These are phyloP conservation scores for Ceratocystis eucalypticola DNA, from an alignment of 2,329 filamentous ascomycete genomes.

Conservation along the genomic window DNA sequence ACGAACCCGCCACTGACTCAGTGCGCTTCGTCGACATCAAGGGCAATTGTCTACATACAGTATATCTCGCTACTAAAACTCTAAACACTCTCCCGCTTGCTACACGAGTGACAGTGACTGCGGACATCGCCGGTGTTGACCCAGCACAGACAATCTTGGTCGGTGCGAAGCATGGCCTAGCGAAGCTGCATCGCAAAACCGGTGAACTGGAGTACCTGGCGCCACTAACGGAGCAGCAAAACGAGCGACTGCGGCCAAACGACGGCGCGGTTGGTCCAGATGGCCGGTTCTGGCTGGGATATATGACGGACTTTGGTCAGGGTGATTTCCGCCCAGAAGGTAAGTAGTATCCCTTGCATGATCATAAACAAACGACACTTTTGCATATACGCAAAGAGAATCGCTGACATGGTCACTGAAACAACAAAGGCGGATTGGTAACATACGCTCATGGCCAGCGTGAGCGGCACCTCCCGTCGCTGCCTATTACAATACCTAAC, in stretches of 20 bases:
- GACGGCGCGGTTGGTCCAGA: conserved; percentile 70
- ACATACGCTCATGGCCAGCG: conserved; percentile 48
- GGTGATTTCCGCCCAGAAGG: conserved; percentile 48
- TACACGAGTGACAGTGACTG: conserved; percentile 51
- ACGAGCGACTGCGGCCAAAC: conserved; percentile 53
- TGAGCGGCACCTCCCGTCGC: conserved; percentile 44
- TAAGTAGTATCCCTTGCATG: conserved; percentile 25
- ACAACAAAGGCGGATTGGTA: conserved; percentile 51
- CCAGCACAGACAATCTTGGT: conserved; percentile 54
- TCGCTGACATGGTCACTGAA: conserved; percentile 2
- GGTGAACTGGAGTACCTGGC: conserved; percentile 41
- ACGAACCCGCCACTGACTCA: conserved; percentile 49
- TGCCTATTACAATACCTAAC: conserved; percentile 77
- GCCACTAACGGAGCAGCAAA: conserved; percentile 33
- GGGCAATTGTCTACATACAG: conserved; percentile 56
- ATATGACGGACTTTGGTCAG: conserved; percentile 61
- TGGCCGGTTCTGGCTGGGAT: conserved; percentile 73
- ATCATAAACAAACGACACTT: background rate
- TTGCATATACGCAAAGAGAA: background rate
- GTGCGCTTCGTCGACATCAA: conserved; percentile 76
- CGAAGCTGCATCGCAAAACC: conserved; percentile 54
- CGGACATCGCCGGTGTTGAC: conserved; percentile 58
- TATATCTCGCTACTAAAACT: conserved; percentile 48
- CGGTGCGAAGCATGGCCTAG: conserved; percentile 69
- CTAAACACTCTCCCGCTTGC: conserved; percentile 47